phyloP scores from a whole-genome alignment of 257 asterid genomes.

The Lithospermum erythrorhizon region DNA sequence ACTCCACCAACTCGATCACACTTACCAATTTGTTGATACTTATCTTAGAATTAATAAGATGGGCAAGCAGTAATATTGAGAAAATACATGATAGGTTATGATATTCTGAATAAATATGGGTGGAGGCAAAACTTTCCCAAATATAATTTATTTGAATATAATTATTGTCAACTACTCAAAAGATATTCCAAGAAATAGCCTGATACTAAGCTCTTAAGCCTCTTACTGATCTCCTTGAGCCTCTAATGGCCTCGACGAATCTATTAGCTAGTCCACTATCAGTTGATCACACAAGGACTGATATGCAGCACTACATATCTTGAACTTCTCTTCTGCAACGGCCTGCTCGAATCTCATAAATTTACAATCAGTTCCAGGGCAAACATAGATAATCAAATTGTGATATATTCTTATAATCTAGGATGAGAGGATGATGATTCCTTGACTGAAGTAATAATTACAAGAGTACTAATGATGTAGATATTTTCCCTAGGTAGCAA shows the following conservation, averaged over 20 bases:
- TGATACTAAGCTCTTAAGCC: background rate
- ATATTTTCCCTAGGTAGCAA: too few species aligned
- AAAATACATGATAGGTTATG: too few species aligned
- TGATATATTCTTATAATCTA: too few species aligned
- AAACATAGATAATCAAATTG: background rate
- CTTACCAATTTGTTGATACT: too few species aligned
- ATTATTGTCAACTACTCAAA: conserved; percentile 13
- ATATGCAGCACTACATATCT: conserved; percentile 87
- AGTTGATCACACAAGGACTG: conserved; percentile 33
- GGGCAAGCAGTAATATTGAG: too few species aligned
- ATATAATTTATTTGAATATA: conserved; percentile 14
- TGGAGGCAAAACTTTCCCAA: conserved; percentile 68
- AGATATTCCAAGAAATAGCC: background rate
- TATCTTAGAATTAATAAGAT: too few species aligned
- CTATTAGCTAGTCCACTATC: background rate
- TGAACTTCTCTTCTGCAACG: conserved; percentile 85
- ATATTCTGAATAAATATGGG: too few species aligned
- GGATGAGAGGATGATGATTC: too few species aligned
- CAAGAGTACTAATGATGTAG: too few species aligned
- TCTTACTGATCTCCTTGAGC: background rate
- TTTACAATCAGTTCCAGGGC: background rate
- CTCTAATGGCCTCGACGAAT: background rate
- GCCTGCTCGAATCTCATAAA: conserved; percentile 23
- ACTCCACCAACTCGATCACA: too few species aligned
- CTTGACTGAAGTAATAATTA: too few species aligned